These are phyloP conservation scores for Rhododendron vialii DNA, from an alignment of 148 eudicot genomes.

Conservation along the genomic window DNA sequence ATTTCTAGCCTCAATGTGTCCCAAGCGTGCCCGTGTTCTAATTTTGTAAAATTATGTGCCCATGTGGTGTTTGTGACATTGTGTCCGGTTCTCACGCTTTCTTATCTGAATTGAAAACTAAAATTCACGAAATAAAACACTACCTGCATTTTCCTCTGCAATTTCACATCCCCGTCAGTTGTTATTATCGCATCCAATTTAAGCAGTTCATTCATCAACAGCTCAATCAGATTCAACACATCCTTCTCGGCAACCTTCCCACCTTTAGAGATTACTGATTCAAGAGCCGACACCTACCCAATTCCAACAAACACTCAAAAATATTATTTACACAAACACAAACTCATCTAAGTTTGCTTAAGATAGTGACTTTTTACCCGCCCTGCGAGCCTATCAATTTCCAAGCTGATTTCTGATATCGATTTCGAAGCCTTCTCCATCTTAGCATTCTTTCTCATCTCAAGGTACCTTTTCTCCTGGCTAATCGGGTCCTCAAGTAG, in stretches of 20 bases:
- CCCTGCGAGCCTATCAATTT: conserved; percentile 73
- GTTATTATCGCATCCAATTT: conserved; percentile 60
- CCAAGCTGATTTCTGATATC: conserved; percentile 71
- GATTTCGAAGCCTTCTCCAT: conserved; percentile 77
- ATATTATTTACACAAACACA: background rate
- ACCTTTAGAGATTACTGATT: conserved; percentile 61
- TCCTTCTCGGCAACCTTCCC: conserved; percentile 69
- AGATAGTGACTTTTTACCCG: conserved; percentile 42
- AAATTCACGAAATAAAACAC: background rate
- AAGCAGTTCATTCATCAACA: conserved; percentile 75
- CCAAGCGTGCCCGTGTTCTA: background rate
- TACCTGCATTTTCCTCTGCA: conserved; percentile 92
- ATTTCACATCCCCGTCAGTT: conserved; percentile 72
- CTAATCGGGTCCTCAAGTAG: conserved; percentile 77
- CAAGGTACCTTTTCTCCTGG: conserved; percentile 76
- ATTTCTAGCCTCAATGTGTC: background rate
- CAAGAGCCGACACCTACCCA: conserved; percentile 66
- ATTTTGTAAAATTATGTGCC: background rate
- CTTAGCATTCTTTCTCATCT: conserved; percentile 70
- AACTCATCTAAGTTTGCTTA: background rate
- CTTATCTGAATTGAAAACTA: background rate
- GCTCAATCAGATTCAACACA: conserved; percentile 48
- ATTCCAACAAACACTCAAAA: conserved; percentile 7
- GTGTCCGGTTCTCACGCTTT: background rate
- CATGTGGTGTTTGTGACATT: background rate